A percentile compares a stretch with the other conserved stretches of the same genome.
Evolutionary conservation across 805 yeast species (phyloP).

Genomic region (Nakazawaea holstii): DNA sequence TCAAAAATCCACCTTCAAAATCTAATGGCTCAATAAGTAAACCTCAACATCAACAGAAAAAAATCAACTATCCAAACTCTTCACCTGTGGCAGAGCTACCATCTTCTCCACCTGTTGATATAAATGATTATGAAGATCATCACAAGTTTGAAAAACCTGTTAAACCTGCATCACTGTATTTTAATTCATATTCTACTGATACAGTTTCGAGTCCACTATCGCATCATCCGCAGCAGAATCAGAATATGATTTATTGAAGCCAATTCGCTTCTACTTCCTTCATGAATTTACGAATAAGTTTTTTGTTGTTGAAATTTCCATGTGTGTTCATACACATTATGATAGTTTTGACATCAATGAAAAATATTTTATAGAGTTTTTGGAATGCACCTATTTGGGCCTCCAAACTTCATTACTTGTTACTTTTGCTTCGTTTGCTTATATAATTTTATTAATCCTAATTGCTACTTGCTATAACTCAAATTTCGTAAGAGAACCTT

Average conservation of each 20-base stretch:
- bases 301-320: not conserved
- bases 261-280: not conserved
- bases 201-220: constrained; percentile 8
- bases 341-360: too few species aligned
- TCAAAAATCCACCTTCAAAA: not conserved
- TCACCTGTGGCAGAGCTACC: constrained; percentile 9
- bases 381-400: too few species aligned
- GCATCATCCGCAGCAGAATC: constrained; percentile 5
- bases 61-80: constrained; percentile 9
- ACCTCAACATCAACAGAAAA: not conserved
- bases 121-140: not conserved
- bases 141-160: constrained; percentile 15
- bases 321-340: too few species aligned
- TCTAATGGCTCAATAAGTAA: not conserved
- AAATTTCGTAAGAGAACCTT: too few species aligned
- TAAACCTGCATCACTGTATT: constrained; percentile 9
- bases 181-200: not conserved
- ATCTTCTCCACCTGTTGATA: constrained; percentile 2
- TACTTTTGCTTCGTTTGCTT: too few species aligned
- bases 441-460: too few species aligned
- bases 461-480: too few species aligned
- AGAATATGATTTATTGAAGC: constrained; percentile 7
- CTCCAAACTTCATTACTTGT: too few species aligned
- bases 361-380: too few species aligned
- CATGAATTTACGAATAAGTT: not conserved